These are phyloP conservation scores for Colletotrichum camelliae DNA, from an alignment of 2,329 filamentous ascomycete species.

Conservation along the genomic window DNA sequence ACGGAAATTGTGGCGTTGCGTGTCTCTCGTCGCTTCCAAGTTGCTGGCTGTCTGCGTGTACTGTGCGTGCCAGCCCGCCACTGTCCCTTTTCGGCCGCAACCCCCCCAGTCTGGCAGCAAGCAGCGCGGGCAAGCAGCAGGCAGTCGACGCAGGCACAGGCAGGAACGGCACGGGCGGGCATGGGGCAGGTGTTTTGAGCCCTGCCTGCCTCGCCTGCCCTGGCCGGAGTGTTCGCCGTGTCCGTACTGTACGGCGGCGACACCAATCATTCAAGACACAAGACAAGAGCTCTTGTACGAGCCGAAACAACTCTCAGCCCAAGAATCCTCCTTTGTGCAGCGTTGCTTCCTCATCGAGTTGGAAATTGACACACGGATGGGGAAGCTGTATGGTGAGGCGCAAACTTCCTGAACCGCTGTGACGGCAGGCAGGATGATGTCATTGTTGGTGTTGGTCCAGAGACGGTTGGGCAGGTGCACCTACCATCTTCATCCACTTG, in stretches of 20 bases:
- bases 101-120: background rate
- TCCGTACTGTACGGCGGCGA: background rate
- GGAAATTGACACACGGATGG: background rate
- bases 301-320: slow-evolving; percentile 1
- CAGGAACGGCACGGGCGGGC: background rate
- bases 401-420: background rate
- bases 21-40: slow-evolving; percentile 1
- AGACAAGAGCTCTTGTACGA: background rate
- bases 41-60: background rate
- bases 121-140: background rate
- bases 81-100: background rate
- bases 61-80: background rate
- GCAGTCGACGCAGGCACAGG: slow-evolving; percentile 12
- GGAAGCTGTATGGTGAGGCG: background rate
- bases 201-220: background rate
- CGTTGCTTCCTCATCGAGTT: background rate
- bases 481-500: background rate
- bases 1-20: slow-evolving; percentile 21
- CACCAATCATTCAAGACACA: background rate
- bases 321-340: background rate
- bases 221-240: background rate
- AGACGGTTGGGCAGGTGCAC: slow-evolving; percentile 3
- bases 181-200: background rate
- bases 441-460: slow-evolving; percentile 5
- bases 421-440: slow-evolving; percentile 10